These are phyloP conservation scores for Prunus davidiana DNA, from an alignment of 306 rosid species.

Conservation along the genomic window DNA sequence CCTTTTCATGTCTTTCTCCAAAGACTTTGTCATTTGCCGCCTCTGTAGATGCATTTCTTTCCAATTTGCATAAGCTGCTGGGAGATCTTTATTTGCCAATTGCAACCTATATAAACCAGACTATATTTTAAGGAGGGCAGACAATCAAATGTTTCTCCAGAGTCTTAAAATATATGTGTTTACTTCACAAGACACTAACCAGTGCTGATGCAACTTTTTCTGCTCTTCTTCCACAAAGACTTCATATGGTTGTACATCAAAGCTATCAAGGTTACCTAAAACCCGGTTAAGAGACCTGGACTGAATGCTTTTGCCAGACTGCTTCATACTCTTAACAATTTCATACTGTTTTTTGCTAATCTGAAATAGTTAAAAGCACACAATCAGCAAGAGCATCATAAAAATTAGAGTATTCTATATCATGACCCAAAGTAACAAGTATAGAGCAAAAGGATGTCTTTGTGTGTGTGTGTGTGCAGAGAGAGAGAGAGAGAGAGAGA, in stretches of 20 bases:
- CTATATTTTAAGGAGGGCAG: constrained; percentile 9
- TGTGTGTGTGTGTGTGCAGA: background rate
- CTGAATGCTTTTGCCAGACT: constrained; percentile 71
- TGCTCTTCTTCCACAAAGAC: constrained; percentile 81
- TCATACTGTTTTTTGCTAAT: constrained; percentile 88
- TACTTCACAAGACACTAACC: constrained; percentile 55
- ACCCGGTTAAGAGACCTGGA: constrained; percentile 78
- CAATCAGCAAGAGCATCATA: constrained; percentile 23
- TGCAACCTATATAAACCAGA: constrained; percentile 60
- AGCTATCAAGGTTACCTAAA: constrained; percentile 68
- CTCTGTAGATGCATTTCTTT: constrained; percentile 47
- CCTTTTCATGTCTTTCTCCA: constrained; percentile 58
- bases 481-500: background rate
- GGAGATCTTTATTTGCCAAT: constrained; percentile 68
- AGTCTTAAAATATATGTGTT: constrained; percentile 8
- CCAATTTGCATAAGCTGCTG: constrained; percentile 63
- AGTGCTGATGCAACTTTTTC: constrained; percentile 80
- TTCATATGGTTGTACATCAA: constrained; percentile 79
- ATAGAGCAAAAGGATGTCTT: background rate
- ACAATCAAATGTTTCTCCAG: background rate
- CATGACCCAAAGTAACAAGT: background rate
- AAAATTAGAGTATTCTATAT: background rate
- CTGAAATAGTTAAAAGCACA: constrained; percentile 47
- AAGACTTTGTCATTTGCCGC: constrained; percentile 38
- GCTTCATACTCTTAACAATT: constrained; percentile 88